Evolutionary conservation across 2,329 filamentous ascomycete species (phyloP).

Genomic region (Xylaria sp.): DNA sequence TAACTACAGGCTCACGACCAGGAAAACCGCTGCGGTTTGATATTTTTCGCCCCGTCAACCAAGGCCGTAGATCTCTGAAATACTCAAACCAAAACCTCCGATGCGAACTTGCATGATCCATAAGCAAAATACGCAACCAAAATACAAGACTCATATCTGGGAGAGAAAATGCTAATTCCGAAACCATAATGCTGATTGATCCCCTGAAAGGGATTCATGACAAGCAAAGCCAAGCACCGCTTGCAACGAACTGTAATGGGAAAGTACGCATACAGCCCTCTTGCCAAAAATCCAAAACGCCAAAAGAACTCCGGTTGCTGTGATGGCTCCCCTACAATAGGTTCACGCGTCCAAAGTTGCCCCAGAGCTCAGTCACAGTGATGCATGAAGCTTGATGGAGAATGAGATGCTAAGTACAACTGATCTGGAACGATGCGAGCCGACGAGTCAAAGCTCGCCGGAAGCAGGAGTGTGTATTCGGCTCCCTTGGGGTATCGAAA

Average conservation of each 20-base stretch:
- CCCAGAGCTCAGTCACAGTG: constrained; percentile 39
- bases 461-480: constrained; percentile 19
- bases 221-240: constrained; percentile 17
- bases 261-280: constrained; percentile 20
- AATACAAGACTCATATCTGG: constrained; percentile 12
- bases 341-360: constrained; percentile 18
- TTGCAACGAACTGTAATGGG: constrained; percentile 16
- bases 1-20: constrained; percentile 1
- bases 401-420: constrained; percentile 39
- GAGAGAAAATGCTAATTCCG: constrained; percentile 21
- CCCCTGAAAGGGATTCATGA: constrained; percentile 12
- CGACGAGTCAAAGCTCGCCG: constrained; percentile 34
- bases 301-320: constrained; percentile 45
- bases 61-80: neutral
- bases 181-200: constrained; percentile 17
- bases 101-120: constrained; percentile 19
- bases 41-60: neutral
- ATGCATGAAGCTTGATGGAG: constrained; percentile 40
- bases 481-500: constrained; percentile 40
- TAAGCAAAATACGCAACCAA: constrained; percentile 5
- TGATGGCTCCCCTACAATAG: constrained; percentile 31
- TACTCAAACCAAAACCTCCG: constrained; percentile 8
- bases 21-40: neutral
- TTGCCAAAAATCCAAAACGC: constrained; percentile 42
- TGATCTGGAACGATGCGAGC: constrained; percentile 39